Evolutionary conservation across 306 rosid genomes (phyloP).

Genomic region (Vigna trinervia): DNA sequence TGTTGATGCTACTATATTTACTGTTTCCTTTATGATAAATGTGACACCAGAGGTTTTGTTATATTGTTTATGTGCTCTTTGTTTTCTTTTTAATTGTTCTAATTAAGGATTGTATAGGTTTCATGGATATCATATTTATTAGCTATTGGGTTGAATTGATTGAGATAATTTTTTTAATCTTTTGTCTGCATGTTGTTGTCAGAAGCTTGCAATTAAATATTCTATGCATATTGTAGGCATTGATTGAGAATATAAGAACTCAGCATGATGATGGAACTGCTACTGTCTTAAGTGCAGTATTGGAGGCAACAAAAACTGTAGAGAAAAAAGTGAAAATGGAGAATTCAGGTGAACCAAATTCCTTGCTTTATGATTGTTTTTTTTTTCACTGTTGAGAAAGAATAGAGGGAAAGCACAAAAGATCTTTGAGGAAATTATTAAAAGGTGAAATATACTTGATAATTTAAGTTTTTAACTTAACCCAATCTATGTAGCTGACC

Average conservation of each 20-base stretch:
- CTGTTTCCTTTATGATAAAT: constrained; percentile 34
- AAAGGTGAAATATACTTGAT: not conserved
- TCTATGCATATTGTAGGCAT: constrained; percentile 57
- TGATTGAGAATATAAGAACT: constrained; percentile 77
- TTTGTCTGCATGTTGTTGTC: constrained; percentile 28
- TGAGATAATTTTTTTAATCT: constrained; percentile 18
- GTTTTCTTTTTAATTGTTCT: constrained; percentile 23
- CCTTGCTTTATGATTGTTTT: not conserved
- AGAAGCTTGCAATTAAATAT: constrained; percentile 39
- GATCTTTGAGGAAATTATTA: not conserved
- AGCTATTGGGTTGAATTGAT: constrained; percentile 4
- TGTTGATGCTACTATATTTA: constrained; percentile 24
- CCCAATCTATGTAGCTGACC: not conserved
- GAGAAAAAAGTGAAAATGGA: constrained; percentile 73
- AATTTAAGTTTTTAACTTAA: not conserved
- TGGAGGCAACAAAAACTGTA: constrained; percentile 69
- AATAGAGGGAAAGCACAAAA: not conserved
- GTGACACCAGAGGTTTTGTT: constrained; percentile 20
- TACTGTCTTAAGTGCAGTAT: constrained; percentile 67
- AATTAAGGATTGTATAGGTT: constrained; percentile 23
- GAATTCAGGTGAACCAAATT: constrained; percentile 63
- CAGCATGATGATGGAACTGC: constrained; percentile 74
- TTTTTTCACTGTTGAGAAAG: too few relatives aligned
- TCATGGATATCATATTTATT: constrained; percentile 21
- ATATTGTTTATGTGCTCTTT: constrained; percentile 27